These are phyloP conservation scores for Saccharomyces hybrid DNA, from an alignment of 1,139 yeast genomes.

Conservation along the genomic window DNA sequence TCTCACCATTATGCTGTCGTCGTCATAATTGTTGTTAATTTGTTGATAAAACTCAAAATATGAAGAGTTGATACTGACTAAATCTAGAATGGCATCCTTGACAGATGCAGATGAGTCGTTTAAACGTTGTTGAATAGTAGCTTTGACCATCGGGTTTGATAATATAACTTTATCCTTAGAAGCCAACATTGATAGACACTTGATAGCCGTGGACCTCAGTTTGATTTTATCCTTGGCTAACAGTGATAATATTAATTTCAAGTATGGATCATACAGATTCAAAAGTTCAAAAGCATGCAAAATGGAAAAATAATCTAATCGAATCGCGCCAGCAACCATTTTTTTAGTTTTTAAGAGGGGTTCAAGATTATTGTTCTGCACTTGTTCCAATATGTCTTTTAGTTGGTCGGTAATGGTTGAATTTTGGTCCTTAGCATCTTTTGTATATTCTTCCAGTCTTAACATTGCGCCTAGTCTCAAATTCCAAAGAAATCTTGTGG, in stretches of 20 bases:
- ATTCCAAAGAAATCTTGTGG: slow-evolving; percentile 15
- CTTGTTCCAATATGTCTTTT: neutral
- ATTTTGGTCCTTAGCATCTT: slow-evolving; percentile 11
- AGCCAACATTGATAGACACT: slow-evolving; percentile 45
- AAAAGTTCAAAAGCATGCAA: slow-evolving; percentile 34
- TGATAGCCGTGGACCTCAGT: slow-evolving; percentile 57
- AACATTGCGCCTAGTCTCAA: slow-evolving; percentile 13
- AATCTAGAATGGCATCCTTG: slow-evolving; percentile 66
- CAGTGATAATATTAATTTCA: slow-evolving; percentile 40
- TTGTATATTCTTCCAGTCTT: slow-evolving; percentile 12
- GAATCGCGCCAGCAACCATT: slow-evolving; percentile 4
- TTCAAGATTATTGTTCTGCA: neutral
- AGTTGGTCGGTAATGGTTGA: slow-evolving; percentile 1
- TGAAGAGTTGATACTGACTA: slow-evolving; percentile 40
- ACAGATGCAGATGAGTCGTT: slow-evolving; percentile 62
- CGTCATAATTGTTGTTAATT: slow-evolving; percentile 39
- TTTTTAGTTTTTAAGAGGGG: neutral
- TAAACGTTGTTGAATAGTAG: slow-evolving; percentile 46
- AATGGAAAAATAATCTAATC: slow-evolving; percentile 19
- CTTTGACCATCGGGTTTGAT: slow-evolving; percentile 43
- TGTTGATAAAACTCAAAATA: slow-evolving; percentile 48
- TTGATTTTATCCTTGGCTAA: slow-evolving; percentile 42
- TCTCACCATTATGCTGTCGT: slow-evolving; percentile 59
- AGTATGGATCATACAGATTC: slow-evolving; percentile 45
- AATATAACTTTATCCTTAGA: slow-evolving; percentile 46